Evolutionary conservation across 306 rosid genomes (phyloP), one percentile per base, ranked within the genome.

Genomic region (Lablab purpureus): DNA sequence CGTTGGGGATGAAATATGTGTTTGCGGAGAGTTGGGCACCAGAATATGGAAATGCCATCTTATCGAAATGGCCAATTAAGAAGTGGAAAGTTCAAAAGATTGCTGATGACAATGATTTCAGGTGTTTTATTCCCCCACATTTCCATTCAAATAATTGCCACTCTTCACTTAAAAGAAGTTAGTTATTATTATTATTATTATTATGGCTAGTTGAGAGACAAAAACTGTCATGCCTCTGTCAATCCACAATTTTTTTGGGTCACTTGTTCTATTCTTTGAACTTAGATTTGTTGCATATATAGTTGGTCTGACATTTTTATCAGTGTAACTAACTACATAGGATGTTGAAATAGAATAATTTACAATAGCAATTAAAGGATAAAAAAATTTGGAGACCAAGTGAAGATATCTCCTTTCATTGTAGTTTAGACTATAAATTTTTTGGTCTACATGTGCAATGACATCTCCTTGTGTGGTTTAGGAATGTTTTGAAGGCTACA

Each of bases 1-100:
- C 98, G 62, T 88, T 93, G 83, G 97, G 94, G 75, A 93, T 93
- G 98, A 81, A 86, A 6, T 93, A 87, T 83, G 98, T 91, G 37
- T 93, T 93, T 86, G 97, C 97, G 72, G 97, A 93, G 79, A 93
- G 98, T 85, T 93, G 98, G 98, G 98, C 98, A 49, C 98, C 96
- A 4, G 98, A 93, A 84, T 93, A 87, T 83, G 98, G 98, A 9
- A 93, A 91, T 81, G 98, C 98, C 22, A 89, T 93, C 74, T 71
- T 93, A 5, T 93, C 98, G 60, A 93, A 89, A 85, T 93, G 98
- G 98, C 97, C 96, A 8, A 91, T 93, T 36, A 91, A 89, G 82
- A 91, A 87, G 59, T 93, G 94, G 97, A 86, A 80, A 74, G 87
- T 89, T 84, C 94, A 91, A 79, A 93, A 93, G 84, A 93, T 93